phyloP scores from a whole-genome alignment of 495 filamentous ascomycete genomes.

The Aspergillus biplanus region DNA sequence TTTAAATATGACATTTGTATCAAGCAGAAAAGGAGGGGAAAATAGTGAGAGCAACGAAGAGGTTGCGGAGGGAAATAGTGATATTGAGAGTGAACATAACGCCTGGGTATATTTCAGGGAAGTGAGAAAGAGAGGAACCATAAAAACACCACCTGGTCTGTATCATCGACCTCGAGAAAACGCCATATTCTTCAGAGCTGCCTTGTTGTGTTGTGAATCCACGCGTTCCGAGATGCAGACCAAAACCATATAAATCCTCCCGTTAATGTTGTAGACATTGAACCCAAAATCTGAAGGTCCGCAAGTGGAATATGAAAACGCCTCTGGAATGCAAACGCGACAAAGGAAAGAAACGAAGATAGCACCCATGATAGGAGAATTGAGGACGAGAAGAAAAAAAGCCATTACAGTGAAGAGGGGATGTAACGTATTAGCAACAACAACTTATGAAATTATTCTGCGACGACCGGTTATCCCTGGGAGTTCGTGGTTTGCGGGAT shows the following conservation, averaged over 20 bases:
- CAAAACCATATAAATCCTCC: conserved; percentile 27
- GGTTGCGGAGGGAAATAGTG: conserved; percentile 8
- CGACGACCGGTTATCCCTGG: conserved; percentile 19
- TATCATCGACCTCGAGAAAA: conserved; percentile 31
- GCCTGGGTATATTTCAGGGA: conserved; percentile 37
- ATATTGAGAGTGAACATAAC: conserved; percentile 18
- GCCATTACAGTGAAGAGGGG: conserved; percentile 2
- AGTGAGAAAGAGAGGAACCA: conserved; percentile 24
- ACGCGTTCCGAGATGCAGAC: conserved; percentile 32
- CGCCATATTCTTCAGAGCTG: conserved; percentile 35
- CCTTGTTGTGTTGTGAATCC: conserved; percentile 22
- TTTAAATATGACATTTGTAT: too few relatives aligned
- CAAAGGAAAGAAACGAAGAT: conserved; percentile 9
- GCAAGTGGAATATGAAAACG: conserved; percentile 26
- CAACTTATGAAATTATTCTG: conserved; percentile 6
- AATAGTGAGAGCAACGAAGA: conserved; percentile 5
- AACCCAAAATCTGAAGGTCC: conserved; percentile 19
- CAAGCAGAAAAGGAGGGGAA: background rate
- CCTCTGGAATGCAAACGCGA: conserved; percentile 31
- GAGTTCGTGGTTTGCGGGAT: conserved; percentile 38
- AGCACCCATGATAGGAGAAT: background rate
- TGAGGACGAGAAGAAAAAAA: conserved; percentile 10
- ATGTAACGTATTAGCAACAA: background rate
- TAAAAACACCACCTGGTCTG: conserved; percentile 33
- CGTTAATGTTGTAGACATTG: conserved; percentile 25